Base-by-base conservation (phyloP, 768 basidiomycete genomes). In the Suillus sp. region DNA sequence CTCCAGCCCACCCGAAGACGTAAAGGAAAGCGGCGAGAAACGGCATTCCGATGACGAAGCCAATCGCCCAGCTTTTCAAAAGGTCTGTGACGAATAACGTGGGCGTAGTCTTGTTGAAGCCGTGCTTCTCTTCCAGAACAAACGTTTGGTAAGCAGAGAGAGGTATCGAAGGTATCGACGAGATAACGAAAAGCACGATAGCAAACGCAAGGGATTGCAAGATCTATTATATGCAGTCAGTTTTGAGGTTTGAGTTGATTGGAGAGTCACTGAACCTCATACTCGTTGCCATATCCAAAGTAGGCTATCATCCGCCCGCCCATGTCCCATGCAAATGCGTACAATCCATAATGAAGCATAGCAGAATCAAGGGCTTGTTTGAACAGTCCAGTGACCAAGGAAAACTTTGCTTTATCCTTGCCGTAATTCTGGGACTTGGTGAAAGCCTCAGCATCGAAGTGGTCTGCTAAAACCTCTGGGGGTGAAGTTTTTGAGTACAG, bases 21-120 rank as follows among this genome's bases (percentile, higher is more conserved):
- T 85, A 89, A 59, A 98, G 82, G 82, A 99, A 95, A 3, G 82
- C 86, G 45, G 91, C 89, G 48, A 97, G 82, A 79, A 97, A 91
- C 0, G 96, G 96, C 0, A 89, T 80, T 8, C 95, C 93, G 20
- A 99, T 79, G 48, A 76, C 83, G 62, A 89, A 82, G 11, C 84
- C 86, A 59, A 96, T 73, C 11, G 78, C 77, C 90, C 88, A 94
- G 37, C 87, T 82, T 75, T 97, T 98, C 70, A 96, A 35, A 42
- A 92, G 72, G 75, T 99, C 96, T 2, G 82, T 77, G 59, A 95
- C 73, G 75, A 93, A 99, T 4, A 96, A 78, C 18, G 69, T 69
- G 1, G 86, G 84, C 0, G 95, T 93, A 6, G 88, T 95, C 78
- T 99, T 97, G 84, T 99, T 99, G 83, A 98, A 99, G 0, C 96